Conservation (phyloP, 2,329 filamentous ascomycete genomes). For the Mycosphaerella arachidis region DNA sequence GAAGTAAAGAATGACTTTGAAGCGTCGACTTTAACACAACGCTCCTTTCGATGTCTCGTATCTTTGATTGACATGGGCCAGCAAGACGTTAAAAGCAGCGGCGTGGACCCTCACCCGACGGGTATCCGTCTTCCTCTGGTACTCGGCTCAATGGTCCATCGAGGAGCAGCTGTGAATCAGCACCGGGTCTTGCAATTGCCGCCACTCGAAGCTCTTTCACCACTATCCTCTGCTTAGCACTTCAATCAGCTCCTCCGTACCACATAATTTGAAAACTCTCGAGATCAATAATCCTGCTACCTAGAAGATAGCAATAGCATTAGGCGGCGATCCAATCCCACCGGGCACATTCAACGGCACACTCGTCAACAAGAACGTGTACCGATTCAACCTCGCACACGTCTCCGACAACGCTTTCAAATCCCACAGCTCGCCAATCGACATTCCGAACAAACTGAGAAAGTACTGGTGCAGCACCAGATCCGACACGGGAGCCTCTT, state of each 20-base stretch:
- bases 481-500: constrained; percentile 20
- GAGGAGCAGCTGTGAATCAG: neutral
- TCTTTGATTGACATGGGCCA: neutral
- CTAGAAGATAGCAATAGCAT: constrained; percentile 34
- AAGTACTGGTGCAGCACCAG: constrained; percentile 39
- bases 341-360: constrained; percentile 43
- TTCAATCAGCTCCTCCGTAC: too few relatives aligned
- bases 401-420: constrained; percentile 38
- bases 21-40: neutral
- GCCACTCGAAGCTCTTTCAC: neutral
- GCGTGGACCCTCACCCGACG: neutral
- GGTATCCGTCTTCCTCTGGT: neutral
- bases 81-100: neutral
- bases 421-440: constrained; percentile 46
- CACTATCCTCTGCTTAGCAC: too few relatives aligned
- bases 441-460: constrained; percentile 40
- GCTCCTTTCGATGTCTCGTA: neutral
- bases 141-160: neutral
- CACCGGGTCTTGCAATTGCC: neutral
- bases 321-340: constrained; percentile 31
- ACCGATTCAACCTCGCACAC: constrained; percentile 37
- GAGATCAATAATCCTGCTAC: neutral
- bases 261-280: neutral
- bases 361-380: constrained; percentile 44
- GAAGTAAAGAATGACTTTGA: neutral